Evolutionary conservation across 805 yeast genomes (phyloP).

Genomic region (Ogataea saltuana): DNA sequence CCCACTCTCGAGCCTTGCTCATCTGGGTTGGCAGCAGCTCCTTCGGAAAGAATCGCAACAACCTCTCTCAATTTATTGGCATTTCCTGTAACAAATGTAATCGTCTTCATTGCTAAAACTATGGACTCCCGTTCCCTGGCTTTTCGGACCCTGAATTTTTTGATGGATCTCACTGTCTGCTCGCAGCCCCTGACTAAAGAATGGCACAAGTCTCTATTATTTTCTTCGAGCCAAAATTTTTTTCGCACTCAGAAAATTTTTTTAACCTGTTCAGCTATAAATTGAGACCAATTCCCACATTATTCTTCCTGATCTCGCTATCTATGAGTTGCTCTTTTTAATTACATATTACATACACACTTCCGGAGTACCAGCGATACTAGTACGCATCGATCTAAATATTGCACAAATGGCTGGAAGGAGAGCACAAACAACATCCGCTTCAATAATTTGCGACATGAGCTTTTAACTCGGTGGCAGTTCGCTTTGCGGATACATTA

Average conservation of each 20-base stretch:
- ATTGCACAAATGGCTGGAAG: constrained; percentile 45
- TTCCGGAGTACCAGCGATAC: constrained; percentile 45
- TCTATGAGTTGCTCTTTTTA: neutral
- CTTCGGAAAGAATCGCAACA: constrained; percentile 62
- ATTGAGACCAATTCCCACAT: constrained; percentile 1
- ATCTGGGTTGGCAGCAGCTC: constrained; percentile 22
- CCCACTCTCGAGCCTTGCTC: constrained; percentile 44
- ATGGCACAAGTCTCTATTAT: neutral
- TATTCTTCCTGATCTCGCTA: neutral
- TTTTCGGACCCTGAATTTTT: too few species aligned
- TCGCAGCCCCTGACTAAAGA: too few species aligned
- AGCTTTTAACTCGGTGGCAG: constrained; percentile 21
- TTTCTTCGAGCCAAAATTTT: too few species aligned
- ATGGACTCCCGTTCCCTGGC: too few species aligned
- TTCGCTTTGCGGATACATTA: constrained; percentile 38
- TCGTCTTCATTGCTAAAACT: constrained; percentile 29
- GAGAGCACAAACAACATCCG: constrained; percentile 31
- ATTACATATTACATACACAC: constrained; percentile 34
- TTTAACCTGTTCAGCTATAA: constrained; percentile 2
- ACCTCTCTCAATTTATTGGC: constrained; percentile 86
- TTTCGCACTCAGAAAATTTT: constrained; percentile 4
- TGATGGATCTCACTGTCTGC: too few species aligned
- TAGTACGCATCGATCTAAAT: constrained; percentile 33
- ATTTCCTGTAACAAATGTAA: constrained; percentile 66
- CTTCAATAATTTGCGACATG: constrained; percentile 31